Base-by-base conservation (phyloP, 1,284 basidiomycete genomes). In the Ceratobasidium sp. region DNA sequence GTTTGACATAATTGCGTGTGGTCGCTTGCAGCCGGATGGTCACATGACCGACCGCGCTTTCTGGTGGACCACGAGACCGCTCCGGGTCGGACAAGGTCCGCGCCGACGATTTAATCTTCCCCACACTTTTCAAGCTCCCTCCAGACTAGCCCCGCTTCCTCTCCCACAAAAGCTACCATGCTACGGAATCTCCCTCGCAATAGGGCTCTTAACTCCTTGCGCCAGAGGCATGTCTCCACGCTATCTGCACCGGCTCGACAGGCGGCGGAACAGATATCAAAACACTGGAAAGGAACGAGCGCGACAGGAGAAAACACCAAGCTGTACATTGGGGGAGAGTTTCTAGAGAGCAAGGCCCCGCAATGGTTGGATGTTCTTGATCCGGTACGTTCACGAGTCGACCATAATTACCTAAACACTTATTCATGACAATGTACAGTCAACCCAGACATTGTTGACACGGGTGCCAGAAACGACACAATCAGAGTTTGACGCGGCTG, bases 301-400 rank as follows among this genome's bases (percentile, higher is more conserved):
- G 90, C 90, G 41, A 86, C 87, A 16, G 95, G 95, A 18, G 91
- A 87, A 58, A 90, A 85, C 75, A 96, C 93, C 59, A 94, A 92
- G 86, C 95, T 95, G 81, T 96, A 90, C 81, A 92, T 97, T 75
- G 90, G 88, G 32, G 96, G 96, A 41, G 85, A 93, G 81, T 97
- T 96, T 77, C 84, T 91, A 32, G 91, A 96, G 77, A 94, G 92
- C 81, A 88, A 88, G 78, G 82, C 92, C 3, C 81, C 85, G 1
- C 84, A 90, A 73, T 97, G 92, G 91, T 86, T 93, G 73, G 92
- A 96, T 70, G 88, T 97, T 3, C 83, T 89, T 74, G 96, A 98
- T 82, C 96, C 96, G 12, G 94, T 95, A 76, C 76, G 87, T 81
- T 28, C 26, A n/a, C 45, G 23, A 39, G 8, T 53, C 23, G 32